Evolutionary conservation across 1,284 basidiomycete genomes (phyloP).

Genomic region (Spongispora temasekensis): DNA sequence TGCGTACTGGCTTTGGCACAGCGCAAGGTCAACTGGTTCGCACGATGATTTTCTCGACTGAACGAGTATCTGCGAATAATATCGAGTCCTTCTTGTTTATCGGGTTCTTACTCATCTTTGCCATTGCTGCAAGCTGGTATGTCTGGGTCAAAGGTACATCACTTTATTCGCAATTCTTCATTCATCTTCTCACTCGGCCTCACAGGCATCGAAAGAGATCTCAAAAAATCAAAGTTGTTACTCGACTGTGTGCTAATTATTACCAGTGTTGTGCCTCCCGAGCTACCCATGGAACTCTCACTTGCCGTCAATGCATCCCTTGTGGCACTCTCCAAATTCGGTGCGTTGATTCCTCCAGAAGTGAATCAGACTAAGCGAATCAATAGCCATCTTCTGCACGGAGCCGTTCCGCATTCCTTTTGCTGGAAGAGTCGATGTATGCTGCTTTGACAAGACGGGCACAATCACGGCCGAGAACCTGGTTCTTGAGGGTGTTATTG

Average conservation of each 20-base stretch:
- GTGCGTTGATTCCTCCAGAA: conserved; percentile 42
- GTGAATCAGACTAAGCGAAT: not conserved
- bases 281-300: conserved; percentile 94
- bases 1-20: conserved; percentile 96
- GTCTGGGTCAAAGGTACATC: conserved; percentile 86
- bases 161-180: not conserved
- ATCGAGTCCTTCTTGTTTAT: conserved; percentile 94
- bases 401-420: conserved; percentile 96
- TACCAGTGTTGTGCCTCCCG: conserved; percentile 94
- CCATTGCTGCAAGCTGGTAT: conserved; percentile 94
- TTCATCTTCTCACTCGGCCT: conserved; percentile 6
- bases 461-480: conserved; percentile 95
- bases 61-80: conserved; percentile 94
- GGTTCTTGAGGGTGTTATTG: conserved; percentile 91
- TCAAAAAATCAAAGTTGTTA: conserved; percentile 91
- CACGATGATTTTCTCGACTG: conserved; percentile 97
- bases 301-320: conserved; percentile 93
- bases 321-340: conserved; percentile 90
- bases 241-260: conserved; percentile 94
- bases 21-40: conserved; percentile 94
- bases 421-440: conserved; percentile 92
- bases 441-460: conserved; percentile 98
- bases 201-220: conserved; percentile 77
- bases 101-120: conserved; percentile 93
- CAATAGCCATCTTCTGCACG: conserved; percentile 91